phyloP scores from a whole-genome alignment of 2,329 filamentous ascomycete species.

The Monilinia aucupariae region DNA sequence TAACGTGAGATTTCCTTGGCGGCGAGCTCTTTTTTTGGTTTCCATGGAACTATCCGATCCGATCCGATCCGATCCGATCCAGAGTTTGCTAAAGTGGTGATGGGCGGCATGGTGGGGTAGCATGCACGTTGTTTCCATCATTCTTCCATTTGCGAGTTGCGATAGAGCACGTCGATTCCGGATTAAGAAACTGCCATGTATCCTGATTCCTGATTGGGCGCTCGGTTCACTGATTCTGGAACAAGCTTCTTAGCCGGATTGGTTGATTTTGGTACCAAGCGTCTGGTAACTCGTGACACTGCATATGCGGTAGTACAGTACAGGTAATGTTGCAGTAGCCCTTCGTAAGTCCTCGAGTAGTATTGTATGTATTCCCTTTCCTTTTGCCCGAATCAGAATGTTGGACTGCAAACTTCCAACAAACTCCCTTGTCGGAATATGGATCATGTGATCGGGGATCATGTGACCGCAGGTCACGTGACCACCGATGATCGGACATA shows the following conservation, averaged over 20 bases:
- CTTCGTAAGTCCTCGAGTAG: too few relatives aligned
- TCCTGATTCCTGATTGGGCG: not conserved
- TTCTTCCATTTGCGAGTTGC: too few relatives aligned
- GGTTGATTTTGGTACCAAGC: conserved; percentile 1
- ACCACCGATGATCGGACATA: too few relatives aligned
- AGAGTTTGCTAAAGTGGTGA: too few relatives aligned
- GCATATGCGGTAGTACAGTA: not conserved
- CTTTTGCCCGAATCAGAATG: not conserved
- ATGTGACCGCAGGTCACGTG: too few relatives aligned
- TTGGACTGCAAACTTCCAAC: too few relatives aligned
- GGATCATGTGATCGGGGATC: too few relatives aligned
- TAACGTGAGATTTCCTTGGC: conserved; percentile 1
- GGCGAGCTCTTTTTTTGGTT: not conserved
- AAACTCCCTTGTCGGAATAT: too few relatives aligned
- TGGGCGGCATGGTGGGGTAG: not conserved
- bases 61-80: not conserved
- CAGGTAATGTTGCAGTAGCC: not conserved
- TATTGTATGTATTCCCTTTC: not conserved
- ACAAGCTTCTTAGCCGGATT: not conserved
- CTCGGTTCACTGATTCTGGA: not conserved
- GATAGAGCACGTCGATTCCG: not conserved
- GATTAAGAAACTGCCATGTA: conserved; percentile 1
- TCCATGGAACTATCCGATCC: not conserved
- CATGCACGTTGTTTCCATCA: too few relatives aligned
- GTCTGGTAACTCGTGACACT: not conserved